phyloP scores from a whole-genome alignment of 495 filamentous ascomycete genomes.

The Neurospora sp. region DNA sequence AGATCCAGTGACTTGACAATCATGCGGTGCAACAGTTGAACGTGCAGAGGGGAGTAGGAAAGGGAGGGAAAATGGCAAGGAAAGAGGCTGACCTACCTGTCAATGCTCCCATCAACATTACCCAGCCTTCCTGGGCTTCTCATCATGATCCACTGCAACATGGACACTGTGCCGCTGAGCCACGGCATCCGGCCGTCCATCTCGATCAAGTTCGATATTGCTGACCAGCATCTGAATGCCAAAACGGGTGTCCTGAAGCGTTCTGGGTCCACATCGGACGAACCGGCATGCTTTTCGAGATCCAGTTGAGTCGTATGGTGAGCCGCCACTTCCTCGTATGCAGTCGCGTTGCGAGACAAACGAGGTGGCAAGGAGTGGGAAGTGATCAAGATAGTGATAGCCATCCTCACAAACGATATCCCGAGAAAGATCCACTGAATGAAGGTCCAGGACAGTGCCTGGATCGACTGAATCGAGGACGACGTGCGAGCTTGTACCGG shows the following conservation, averaged over 20 bases:
- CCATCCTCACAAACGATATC: conserved; percentile 53
- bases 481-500: conserved; percentile 2
- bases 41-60: conserved; percentile 4
- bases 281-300: not conserved
- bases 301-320: conserved; percentile 7
- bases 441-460: conserved; percentile 53
- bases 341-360: conserved; percentile 8
- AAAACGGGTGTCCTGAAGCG: conserved; percentile 57
- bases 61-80: conserved; percentile 9
- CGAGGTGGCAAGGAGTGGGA: conserved; percentile 45
- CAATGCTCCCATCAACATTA: conserved; percentile 63
- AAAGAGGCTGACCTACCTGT: conserved; percentile 62
- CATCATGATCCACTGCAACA: conserved; percentile 62
- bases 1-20: conserved; percentile 30
- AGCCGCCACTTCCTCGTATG: conserved; percentile 7
- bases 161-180: conserved; percentile 59
- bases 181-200: conserved; percentile 76
- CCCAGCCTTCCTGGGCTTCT: conserved; percentile 65
- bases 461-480: conserved; percentile 30
- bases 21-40: conserved; percentile 30
- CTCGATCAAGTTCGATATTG: conserved; percentile 58
- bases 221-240: conserved; percentile 61
- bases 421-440: conserved; percentile 60
- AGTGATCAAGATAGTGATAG: conserved; percentile 39
- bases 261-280: conserved; percentile 8